Conservation (phyloP, 441 rosid species). For the Kokia cookei region DNA sequence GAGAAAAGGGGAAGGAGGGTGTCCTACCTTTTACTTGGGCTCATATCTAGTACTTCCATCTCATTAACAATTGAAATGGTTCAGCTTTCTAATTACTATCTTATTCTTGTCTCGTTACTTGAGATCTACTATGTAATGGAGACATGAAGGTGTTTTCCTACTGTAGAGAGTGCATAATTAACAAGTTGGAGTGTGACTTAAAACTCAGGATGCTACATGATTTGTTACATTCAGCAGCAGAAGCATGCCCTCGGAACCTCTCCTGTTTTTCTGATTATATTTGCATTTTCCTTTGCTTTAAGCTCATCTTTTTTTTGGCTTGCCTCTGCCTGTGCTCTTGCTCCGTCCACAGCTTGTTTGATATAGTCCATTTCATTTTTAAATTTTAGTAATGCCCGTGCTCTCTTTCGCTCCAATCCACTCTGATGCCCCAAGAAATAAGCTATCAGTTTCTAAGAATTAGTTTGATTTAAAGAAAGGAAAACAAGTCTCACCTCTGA, state of each 20-base stretch:
- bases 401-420: constrained; percentile 31
- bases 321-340: constrained; percentile 55
- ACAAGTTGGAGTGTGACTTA: background rate
- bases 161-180: background rate
- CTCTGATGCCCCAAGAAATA: constrained; percentile 33
- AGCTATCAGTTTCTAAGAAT: background rate
- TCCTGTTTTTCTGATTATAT: constrained; percentile 52
- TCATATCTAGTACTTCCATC: background rate
- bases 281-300: constrained; percentile 54
- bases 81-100: background rate
- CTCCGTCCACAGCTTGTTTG: constrained; percentile 44
- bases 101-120: background rate
- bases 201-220: background rate
- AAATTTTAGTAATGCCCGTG: constrained; percentile 36
- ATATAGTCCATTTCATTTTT: constrained; percentile 35
- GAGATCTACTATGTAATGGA: background rate
- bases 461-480: background rate
- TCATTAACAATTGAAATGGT: background rate
- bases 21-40: background rate
- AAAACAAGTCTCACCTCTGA: constrained; percentile 44
- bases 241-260: constrained; percentile 42
- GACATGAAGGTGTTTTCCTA: background rate
- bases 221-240: constrained; percentile 36
- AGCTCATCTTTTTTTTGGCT: constrained; percentile 45
- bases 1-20: background rate